These are phyloP conservation scores for Eragrostis curvula DNA, from an alignment of 176 grass and related monocot species.

Conservation along the genomic window DNA sequence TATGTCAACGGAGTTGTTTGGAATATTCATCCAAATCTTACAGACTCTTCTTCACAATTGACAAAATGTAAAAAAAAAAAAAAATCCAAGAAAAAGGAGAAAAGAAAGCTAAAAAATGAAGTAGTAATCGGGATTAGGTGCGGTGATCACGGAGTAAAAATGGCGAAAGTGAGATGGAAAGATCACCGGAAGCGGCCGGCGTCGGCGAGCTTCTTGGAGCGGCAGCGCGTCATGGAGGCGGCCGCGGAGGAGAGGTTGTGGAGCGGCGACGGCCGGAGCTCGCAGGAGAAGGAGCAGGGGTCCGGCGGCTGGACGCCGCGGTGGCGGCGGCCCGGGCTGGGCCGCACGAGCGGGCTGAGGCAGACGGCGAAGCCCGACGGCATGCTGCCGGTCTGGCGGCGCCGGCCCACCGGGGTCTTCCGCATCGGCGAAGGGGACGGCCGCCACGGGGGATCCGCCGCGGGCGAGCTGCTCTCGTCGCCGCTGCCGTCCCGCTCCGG, in stretches of 20 bases:
- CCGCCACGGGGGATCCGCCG: constrained; percentile 53
- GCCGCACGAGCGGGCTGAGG: constrained; percentile 84
- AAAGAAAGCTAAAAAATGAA: constrained; percentile 27
- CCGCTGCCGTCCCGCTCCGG: constrained; percentile 39
- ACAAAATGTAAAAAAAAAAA: constrained; percentile 32
- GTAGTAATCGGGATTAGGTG: constrained; percentile 17
- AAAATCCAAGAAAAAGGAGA: constrained; percentile 4
- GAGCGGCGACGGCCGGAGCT: constrained; percentile 67
- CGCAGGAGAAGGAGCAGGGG: constrained; percentile 44
- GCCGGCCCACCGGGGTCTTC: constrained; percentile 36
- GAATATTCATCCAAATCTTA: constrained; percentile 35
- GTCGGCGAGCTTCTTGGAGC: constrained; percentile 76
- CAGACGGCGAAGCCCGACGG: constrained; percentile 66
- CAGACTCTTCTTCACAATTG: constrained; percentile 43
- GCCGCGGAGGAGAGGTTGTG: constrained; percentile 40
- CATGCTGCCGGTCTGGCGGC: constrained; percentile 39
- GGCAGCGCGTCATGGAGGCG: constrained; percentile 53
- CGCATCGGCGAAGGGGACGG: constrained; percentile 71
- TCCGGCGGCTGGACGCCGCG: constrained; percentile 49
- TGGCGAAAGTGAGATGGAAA: not conserved
- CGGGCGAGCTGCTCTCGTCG: constrained; percentile 48
- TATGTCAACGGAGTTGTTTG: constrained; percentile 48
- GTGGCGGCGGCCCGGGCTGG: constrained; percentile 56
- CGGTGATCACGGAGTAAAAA: constrained; percentile 4
- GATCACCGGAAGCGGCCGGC: constrained; percentile 65